Base-by-base conservation (phyloP, 805 yeast species). In the Zygoascus bituminiphila region DNA sequence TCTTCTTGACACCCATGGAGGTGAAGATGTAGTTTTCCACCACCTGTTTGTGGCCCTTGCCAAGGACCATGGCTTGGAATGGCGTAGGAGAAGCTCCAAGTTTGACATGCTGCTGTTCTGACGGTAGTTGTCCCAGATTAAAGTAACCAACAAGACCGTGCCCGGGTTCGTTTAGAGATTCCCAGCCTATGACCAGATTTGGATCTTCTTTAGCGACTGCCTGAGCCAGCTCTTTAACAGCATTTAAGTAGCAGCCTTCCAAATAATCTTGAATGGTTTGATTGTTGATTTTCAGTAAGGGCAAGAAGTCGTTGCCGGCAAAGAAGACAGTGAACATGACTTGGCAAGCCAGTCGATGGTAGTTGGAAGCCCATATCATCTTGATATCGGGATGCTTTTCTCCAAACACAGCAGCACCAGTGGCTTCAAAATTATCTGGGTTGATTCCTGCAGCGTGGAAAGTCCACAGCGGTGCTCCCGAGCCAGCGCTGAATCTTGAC, bases 401-500 rank as follows among this genome's bases (percentile, higher is more conserved):
- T 5, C 42, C 42, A 5, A 88, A 61, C 14, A 85, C 65, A 0
- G 95, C 88, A 1, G 95, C 94, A 49, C 81, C 84, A 2, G 91
- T 84, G 0, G 52, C 67, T 1, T 75, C 64, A 56, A 89, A 84
- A n/a, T 76, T 64, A 5, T 62, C 69, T 0, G 96, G 96, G 48
- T 89, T 78, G 43, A 89, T 67, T 0, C 96, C 96, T 1, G 91
- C 95, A 21, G 93, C 89, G 59, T 84, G 81, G 3, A 88, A 62
- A 0, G 97, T 88, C 97, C 97, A 89, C 59, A 86, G 58, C 0
- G 97, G 97, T 2, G 96, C 95, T 17, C 97, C 97, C 42, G 87
- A 80, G 2, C 97, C 97, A 4, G 96, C 96, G 9, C 80, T 71
- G 61, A 74, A 85, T 43, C 96, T 75, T 1, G 93, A 82, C 97